A percentile compares a stretch with the other conserved stretches of the same genome.
These are phyloP conservation scores for Apophysomyces trapeziformis DNA, from an alignment of 371 early-diverging fungal genomes.

Conservation along the genomic window DNA sequence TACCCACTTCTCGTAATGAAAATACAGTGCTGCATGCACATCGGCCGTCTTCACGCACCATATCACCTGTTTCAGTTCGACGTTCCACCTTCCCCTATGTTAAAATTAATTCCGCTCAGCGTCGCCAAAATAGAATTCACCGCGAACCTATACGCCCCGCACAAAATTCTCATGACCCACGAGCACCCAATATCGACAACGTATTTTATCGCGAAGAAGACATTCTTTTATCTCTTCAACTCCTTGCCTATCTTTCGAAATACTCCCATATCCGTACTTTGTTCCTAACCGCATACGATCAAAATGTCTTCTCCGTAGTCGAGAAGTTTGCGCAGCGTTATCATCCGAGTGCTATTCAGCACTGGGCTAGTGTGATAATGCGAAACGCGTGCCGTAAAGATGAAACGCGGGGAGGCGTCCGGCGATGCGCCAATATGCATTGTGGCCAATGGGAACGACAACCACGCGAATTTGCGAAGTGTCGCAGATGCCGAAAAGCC, in stretches of 20 bases:
- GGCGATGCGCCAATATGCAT: constrained; percentile 74
- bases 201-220: constrained; percentile 81
- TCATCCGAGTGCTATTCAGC: constrained; percentile 70
- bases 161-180: constrained; percentile 23
- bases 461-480: constrained; percentile 79
- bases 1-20: constrained; percentile 1
- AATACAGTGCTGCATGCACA: not conserved
- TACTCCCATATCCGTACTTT: constrained; percentile 72
- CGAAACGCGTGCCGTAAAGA: constrained; percentile 81
- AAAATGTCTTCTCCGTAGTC: constrained; percentile 76
- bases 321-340: constrained; percentile 70
- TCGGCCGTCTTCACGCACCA: constrained; percentile 20
- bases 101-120: constrained; percentile 34
- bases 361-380: constrained; percentile 84
- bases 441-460: constrained; percentile 77
- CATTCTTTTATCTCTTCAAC: constrained; percentile 79
- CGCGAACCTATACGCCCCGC: constrained; percentile 22
- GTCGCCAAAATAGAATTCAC: constrained; percentile 37
- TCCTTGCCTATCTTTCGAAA: constrained; percentile 88
- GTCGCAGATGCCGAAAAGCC: constrained; percentile 79
- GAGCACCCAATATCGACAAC: constrained; percentile 38
- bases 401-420: constrained; percentile 68
- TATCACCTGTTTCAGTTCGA: constrained; percentile 17
- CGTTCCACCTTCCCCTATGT: constrained; percentile 50
- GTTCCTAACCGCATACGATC: constrained; percentile 64